A percentile compares a stretch with the other conserved stretches of the same genome.
phyloP scores from a whole-genome alignment of 2,329 filamentous ascomycete species.

The Cladophialophora psammophila region DNA sequence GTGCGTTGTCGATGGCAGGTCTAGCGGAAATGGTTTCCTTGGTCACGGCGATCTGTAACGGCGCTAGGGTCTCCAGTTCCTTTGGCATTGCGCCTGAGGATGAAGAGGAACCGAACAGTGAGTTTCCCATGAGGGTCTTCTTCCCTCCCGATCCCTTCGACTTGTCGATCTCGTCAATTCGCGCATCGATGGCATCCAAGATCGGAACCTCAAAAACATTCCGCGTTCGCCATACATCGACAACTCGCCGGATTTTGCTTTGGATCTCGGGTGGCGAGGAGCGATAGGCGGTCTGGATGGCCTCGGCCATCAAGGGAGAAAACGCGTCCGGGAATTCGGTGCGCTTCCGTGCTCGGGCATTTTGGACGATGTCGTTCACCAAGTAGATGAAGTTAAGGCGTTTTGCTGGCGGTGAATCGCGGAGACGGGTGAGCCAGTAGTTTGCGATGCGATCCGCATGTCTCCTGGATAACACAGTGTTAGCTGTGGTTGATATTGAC shows the following conservation, averaged over 20 bases:
- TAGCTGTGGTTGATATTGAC: conserved; percentile 1
- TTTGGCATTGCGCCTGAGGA: conserved; percentile 67
- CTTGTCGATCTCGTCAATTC: conserved; percentile 73
- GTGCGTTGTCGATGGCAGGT: conserved; percentile 72
- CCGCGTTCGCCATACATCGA: conserved; percentile 92
- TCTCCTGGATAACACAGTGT: conserved; percentile 63
- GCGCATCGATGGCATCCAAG: conserved; percentile 78
- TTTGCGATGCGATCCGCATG: conserved; percentile 91
- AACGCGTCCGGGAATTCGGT: conserved; percentile 93
- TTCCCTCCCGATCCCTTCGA: conserved; percentile 53
- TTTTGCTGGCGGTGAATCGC: conserved; percentile 85
- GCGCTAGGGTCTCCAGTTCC: conserved; percentile 78
- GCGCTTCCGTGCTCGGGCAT: conserved; percentile 90
- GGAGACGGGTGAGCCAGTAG: conserved; percentile 88
- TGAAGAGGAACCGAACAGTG: conserved; percentile 68
- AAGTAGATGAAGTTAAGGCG: conserved; percentile 91
- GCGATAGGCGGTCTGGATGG: conserved; percentile 88
- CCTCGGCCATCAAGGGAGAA: conserved; percentile 88
- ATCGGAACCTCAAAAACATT: conserved; percentile 82
- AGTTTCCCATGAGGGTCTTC: conserved; percentile 67
- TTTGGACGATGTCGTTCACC: conserved; percentile 95
- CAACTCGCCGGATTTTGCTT: conserved; percentile 82
- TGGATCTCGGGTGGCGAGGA: conserved; percentile 86
- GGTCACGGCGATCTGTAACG: conserved; percentile 74
- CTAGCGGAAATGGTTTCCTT: conserved; percentile 76